Conservation (phyloP, 75 land plant species). For the Sequoia sempervirens region DNA sequence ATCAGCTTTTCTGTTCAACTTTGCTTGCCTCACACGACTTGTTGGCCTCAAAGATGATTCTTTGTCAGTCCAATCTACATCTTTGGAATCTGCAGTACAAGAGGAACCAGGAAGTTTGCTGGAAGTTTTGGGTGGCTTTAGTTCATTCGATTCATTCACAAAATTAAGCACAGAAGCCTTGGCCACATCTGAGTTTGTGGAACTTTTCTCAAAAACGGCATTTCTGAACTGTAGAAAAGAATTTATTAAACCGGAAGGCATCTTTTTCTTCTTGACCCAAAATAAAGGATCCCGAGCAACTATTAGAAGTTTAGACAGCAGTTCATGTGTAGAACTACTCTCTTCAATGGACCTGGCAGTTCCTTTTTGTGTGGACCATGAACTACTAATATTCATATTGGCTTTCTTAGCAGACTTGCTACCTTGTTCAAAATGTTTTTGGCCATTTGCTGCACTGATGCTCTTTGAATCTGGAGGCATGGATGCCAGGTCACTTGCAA, state of each 20-base stretch:
- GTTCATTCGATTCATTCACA: not conserved
- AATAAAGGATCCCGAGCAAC: conserved; percentile 35
- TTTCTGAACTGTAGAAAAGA: conserved; percentile 10
- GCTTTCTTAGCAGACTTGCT: not conserved
- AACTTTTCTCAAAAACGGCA: conserved; percentile 12
- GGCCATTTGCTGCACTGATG: not conserved
- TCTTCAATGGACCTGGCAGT: not conserved
- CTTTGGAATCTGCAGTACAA: not conserved
- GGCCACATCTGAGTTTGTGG: not conserved
- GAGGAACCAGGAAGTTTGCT: not conserved
- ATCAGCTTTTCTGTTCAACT: conserved; percentile 9
- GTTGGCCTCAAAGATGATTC: not conserved
- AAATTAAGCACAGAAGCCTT: conserved; percentile 4
- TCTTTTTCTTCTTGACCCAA: conserved; percentile 11
- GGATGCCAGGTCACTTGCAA: conserved; percentile 12
- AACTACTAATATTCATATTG: not conserved
- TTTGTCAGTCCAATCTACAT: not conserved
- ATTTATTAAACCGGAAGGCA: conserved; percentile 5
- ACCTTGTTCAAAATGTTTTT: not conserved
- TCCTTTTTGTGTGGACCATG: conserved; percentile 1
- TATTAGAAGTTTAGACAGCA: conserved; percentile 35
- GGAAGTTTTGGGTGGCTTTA: not conserved
- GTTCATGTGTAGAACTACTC: conserved; percentile 21
- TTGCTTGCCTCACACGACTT: not conserved
- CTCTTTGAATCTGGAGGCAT: not conserved